Evolutionary conservation across 768 basidiomycete species (phyloP).

Genomic region (Termitomyces sp.): DNA sequence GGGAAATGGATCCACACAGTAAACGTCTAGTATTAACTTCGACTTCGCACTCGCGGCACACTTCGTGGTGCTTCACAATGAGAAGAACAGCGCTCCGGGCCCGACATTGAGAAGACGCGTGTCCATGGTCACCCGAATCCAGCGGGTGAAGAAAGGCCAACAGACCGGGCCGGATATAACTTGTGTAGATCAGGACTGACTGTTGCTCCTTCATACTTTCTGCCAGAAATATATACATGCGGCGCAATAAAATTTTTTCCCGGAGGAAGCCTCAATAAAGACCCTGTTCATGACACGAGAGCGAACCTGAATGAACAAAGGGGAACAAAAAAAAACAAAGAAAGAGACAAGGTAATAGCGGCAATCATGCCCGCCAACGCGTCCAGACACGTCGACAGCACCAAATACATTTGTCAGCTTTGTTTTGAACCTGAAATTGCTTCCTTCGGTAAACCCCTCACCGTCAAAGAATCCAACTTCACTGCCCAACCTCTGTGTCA

Average conservation of each 20-base stretch:
- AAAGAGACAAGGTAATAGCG: background rate
- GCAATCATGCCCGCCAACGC: slow-evolving; percentile 2
- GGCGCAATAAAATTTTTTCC: background rate
- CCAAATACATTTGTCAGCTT: slow-evolving; percentile 14
- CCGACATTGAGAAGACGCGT: background rate
- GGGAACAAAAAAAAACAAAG: background rate
- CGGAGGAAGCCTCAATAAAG: background rate
- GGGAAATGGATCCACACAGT: background rate
- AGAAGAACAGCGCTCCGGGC: background rate
- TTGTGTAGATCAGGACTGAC: background rate
- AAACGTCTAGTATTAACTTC: background rate
- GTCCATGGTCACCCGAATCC: background rate
- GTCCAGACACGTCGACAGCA: slow-evolving; percentile 13
- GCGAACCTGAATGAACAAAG: background rate
- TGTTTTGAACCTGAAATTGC: background rate
- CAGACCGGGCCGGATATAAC: background rate
- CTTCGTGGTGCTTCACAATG: background rate
- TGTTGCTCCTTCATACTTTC: background rate
- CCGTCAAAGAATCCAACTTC: background rate
- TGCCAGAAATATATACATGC: background rate
- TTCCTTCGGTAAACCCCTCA: background rate
- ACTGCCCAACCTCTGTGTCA: background rate
- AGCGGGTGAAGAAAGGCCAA: background rate
- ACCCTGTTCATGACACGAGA: background rate
- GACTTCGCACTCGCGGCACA: background rate